Evolutionary conservation across 179 eudicot genomes (phyloP).

Genomic region (Silene vulgaris): DNA sequence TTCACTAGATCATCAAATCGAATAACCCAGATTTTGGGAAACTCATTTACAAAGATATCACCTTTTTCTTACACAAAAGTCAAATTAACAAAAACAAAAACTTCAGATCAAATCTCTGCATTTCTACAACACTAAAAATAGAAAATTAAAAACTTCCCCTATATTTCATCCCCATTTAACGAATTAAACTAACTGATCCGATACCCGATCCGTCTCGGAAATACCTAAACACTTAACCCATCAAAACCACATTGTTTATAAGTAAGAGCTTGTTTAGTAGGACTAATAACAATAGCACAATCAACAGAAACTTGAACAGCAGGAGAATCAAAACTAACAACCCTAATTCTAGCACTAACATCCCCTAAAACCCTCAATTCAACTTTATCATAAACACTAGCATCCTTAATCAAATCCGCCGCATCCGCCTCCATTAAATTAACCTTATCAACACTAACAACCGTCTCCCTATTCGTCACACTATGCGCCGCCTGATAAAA

Average conservation of each 20-base stretch:
- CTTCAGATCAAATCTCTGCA: neutral
- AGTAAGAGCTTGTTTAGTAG: conserved; percentile 59
- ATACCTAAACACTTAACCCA: conserved; percentile 52
- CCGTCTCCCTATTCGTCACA: conserved; percentile 44
- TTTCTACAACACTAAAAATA: neutral
- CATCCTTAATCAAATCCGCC: conserved; percentile 61
- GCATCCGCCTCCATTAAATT: conserved; percentile 72
- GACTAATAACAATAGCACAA: conserved; percentile 75
- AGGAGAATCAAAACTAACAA: conserved; percentile 72
- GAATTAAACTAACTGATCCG: neutral
- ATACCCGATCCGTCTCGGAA: neutral
- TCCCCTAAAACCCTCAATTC: conserved; percentile 79
- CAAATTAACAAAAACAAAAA: too few relatives aligned
- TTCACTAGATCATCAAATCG: neutral
- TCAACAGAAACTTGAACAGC: conserved; percentile 85
- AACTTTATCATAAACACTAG: conserved; percentile 65
- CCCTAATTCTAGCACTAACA: conserved; percentile 79
- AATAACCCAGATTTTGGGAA: neutral
- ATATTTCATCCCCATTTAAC: neutral
- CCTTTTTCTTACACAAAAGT: neutral
- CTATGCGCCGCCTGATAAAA: conserved; percentile 82
- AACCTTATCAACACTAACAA: conserved; percentile 62
- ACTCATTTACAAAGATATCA: neutral
- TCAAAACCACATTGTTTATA: conserved; percentile 82
- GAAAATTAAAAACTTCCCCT: neutral